These are phyloP conservation scores for Colletotrichum horii DNA, from an alignment of 2,329 filamentous ascomycete species.

Conservation along the genomic window DNA sequence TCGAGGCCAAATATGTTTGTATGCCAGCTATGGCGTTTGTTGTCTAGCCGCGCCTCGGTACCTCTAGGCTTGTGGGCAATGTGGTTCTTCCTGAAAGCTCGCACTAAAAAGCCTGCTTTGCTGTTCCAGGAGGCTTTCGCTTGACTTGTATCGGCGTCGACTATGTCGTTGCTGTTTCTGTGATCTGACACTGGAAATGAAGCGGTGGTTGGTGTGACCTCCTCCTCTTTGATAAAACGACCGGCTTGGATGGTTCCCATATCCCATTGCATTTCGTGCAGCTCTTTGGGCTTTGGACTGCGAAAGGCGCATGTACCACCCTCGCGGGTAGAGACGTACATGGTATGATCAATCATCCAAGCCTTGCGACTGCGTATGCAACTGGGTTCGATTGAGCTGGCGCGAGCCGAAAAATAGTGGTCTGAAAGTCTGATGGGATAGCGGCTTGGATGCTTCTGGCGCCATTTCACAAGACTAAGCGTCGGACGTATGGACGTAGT, in stretches of 20 bases:
- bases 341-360: constrained; percentile 49
- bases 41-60: background rate
- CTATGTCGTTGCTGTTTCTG: constrained; percentile 23
- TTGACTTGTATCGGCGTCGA: background rate
- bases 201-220: constrained; percentile 26
- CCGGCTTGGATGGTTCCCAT: constrained; percentile 30
- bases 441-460: constrained; percentile 38
- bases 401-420: constrained; percentile 30
- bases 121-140: background rate
- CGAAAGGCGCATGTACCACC: constrained; percentile 42
- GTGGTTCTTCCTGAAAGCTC: background rate
- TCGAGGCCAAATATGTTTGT: constrained; percentile 9
- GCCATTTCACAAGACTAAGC: constrained; percentile 38
- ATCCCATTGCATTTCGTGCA: constrained; percentile 47
- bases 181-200: background rate
- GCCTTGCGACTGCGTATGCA: constrained; percentile 43
- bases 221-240: constrained; percentile 38
- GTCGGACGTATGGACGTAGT: constrained; percentile 47
- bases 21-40: constrained; percentile 3
- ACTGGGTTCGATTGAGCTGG: constrained; percentile 31
- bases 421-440: constrained; percentile 47
- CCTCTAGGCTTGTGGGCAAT: background rate
- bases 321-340: constrained; percentile 43
- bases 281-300: constrained; percentile 41
- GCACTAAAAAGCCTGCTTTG: background rate